A percentile compares a stretch with the other conserved stretches of the same genome.
These are phyloP conservation scores for Lantana camara DNA, from an alignment of 257 asterid genomes.

Conservation along the genomic window DNA sequence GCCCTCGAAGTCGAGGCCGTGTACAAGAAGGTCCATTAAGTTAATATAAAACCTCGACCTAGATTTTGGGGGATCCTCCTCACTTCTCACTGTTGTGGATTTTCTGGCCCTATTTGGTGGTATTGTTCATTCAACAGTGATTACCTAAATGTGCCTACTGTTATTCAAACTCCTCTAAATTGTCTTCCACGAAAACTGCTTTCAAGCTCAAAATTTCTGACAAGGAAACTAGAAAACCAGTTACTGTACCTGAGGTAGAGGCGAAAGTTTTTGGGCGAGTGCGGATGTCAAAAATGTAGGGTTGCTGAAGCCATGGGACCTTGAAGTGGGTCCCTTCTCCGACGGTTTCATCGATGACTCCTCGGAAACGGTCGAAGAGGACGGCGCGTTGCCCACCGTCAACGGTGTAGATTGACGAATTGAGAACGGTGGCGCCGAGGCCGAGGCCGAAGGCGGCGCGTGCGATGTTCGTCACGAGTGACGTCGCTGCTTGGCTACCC, in stretches of 20 bases:
- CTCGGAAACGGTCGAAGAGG: constrained; percentile 88
- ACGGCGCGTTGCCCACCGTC: constrained; percentile 98
- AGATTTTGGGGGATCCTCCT: too few relatives aligned
- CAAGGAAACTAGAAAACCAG: not conserved
- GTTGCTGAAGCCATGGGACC: constrained; percentile 93
- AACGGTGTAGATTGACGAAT: constrained; percentile 82
- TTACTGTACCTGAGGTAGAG: constrained; percentile 61
- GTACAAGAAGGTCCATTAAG: too few relatives aligned
- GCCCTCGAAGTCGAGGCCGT: too few relatives aligned
- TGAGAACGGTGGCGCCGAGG: constrained; percentile 54
- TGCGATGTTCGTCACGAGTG: constrained; percentile 63
- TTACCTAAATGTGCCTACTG: too few relatives aligned
- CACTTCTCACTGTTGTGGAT: too few relatives aligned
- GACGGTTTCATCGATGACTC: constrained; percentile 69
- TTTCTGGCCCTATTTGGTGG: too few relatives aligned
- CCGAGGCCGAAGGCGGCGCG: constrained; percentile 79
- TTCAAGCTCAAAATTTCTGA: not conserved
- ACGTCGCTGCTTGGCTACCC: constrained; percentile 64
- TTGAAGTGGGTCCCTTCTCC: constrained; percentile 92
- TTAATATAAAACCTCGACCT: too few relatives aligned
- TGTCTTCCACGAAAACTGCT: too few relatives aligned
- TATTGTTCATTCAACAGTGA: not conserved
- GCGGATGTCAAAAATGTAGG: constrained; percentile 87
- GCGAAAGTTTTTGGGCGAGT: constrained; percentile 87
- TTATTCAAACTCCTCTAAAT: not conserved